phyloP scores from a whole-genome alignment of 2,329 filamentous ascomycete species.

The Scortechinia acanthostroma region DNA sequence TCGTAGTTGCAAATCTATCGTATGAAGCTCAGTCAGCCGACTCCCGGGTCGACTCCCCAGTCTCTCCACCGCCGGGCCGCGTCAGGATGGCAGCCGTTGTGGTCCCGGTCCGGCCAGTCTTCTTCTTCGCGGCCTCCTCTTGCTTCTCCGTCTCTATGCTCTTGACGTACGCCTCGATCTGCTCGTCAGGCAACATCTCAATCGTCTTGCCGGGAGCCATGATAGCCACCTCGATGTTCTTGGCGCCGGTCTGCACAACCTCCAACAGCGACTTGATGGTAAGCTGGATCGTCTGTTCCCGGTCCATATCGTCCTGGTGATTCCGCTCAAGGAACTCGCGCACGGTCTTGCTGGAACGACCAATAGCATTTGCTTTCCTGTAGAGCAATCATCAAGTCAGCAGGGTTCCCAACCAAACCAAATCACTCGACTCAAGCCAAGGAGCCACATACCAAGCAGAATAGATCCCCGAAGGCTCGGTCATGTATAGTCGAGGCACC shows the following conservation, averaged over 20 bases:
- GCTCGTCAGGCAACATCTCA: slow-evolving; percentile 89
- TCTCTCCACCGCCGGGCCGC: slow-evolving; percentile 27
- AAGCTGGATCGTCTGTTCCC: slow-evolving; percentile 89
- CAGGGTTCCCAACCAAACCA: slow-evolving; percentile 3
- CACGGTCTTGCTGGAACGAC: slow-evolving; percentile 96
- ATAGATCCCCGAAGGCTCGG: slow-evolving; percentile 98
- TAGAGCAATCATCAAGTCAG: neutral
- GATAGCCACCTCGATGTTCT: slow-evolving; percentile 99
- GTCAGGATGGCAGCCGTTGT: slow-evolving; percentile 71
- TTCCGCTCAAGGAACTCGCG: slow-evolving; percentile 97
- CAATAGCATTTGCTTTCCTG: slow-evolving; percentile 99
- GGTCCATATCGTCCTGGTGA: slow-evolving; percentile 96
- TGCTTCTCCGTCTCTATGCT: slow-evolving; percentile 99
- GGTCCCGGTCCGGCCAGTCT: slow-evolving; percentile 61
- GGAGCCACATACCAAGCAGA: slow-evolving; percentile 76
- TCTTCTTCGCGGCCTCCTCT: slow-evolving; percentile 96
- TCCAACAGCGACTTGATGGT: slow-evolving; percentile 97
- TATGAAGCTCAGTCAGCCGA: no score
- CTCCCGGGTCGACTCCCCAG: neutral
- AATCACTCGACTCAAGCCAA: neutral
- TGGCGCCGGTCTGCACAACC: slow-evolving; percentile 95
- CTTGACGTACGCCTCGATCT: slow-evolving; percentile 96
- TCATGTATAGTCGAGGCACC: slow-evolving; percentile 88
- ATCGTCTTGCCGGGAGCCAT: slow-evolving; percentile 89
- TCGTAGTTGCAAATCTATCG: no score